phyloP scores from a whole-genome alignment of 345 rosid genomes.

The Raphanus raphanistrum region DNA sequence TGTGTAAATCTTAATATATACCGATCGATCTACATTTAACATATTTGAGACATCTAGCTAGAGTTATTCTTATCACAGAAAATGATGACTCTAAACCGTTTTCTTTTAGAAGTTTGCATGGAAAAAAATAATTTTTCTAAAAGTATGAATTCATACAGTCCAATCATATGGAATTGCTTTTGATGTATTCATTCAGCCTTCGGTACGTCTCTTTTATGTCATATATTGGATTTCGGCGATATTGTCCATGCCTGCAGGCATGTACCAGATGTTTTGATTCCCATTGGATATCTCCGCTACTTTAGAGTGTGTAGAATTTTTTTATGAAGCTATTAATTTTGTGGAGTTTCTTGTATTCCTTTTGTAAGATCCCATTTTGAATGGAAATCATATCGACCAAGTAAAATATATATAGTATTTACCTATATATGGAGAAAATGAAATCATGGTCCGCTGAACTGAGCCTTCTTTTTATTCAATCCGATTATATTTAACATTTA shows the following conservation, averaged over 20 bases:
- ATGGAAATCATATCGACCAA: background rate
- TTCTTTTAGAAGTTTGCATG: background rate
- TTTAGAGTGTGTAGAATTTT: background rate
- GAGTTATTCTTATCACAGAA: background rate
- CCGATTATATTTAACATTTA: too few relatives aligned
- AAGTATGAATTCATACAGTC: background rate
- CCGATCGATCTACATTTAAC: background rate
- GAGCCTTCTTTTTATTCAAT: too few relatives aligned
- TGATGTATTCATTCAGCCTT: background rate
- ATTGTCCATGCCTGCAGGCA: background rate
- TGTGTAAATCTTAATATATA: background rate
- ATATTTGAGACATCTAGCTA: background rate
- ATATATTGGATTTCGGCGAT: background rate
- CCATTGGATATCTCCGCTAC: background rate
- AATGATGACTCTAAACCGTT: background rate
- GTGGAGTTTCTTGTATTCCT: conserved; percentile 9
- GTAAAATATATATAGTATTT: background rate
- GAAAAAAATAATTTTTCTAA: background rate
- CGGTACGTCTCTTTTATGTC: conserved; percentile 13
- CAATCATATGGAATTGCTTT: conserved; percentile 1
- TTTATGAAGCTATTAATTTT: background rate
- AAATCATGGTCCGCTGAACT: too few relatives aligned
- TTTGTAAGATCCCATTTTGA: background rate
- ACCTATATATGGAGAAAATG: background rate
- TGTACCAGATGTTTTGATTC: conserved; percentile 1